Evolutionary conservation across 192 early-diverging fungal species (phyloP), one percentile per base, ranked within the genome.

Genomic region (Coemansia sp.): DNA sequence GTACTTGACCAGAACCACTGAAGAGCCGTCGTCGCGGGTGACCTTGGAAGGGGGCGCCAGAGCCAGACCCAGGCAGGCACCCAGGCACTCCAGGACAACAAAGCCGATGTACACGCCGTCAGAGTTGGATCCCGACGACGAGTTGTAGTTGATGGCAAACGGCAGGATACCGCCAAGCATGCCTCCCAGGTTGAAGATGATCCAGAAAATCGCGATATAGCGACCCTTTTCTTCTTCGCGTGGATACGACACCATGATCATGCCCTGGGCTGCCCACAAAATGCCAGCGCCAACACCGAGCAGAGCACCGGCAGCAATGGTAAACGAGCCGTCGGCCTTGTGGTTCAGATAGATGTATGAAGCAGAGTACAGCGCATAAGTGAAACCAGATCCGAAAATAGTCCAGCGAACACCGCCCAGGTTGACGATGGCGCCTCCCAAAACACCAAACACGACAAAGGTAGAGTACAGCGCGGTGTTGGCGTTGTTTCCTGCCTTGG

Each of bases 171-270:
- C 85, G 74, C 92, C 92, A 28, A 93, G 63, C 54, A 89, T 85
- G 51, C 87, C 92, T 62, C 92, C 92, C 63, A 87, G 72, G 79
- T 90, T 90, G 85, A 92, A 94, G 38, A 92, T 87, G 64, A 85
- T 85, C 92, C 92, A 94, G 86, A 94, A 94, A 57, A 88, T 87
- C 59, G 86, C 86, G 61, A 94, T 90, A 78, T 78, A 90, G 62
- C 85, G 87, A 36, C 92, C 91, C 81, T 91, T 91, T 53, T 89
- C 81, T 28, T 83, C 61, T 71, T 92, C 91, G 34, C 70, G 71
- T n/a, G 92, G 91, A 72, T 94, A 92, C 48, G 92, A 87, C 77
- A 91, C 83, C 87, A 91, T 90, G 66, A 93, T 89, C 68, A 87
- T 85, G 43, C 90, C 86, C 68, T 90, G 88, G 32, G 87, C 87